Evolutionary conservation across 108 stramenopile genomes (phyloP), one percentile per base, ranked within the genome.

Genomic region (Nitzschia sp.): DNA sequence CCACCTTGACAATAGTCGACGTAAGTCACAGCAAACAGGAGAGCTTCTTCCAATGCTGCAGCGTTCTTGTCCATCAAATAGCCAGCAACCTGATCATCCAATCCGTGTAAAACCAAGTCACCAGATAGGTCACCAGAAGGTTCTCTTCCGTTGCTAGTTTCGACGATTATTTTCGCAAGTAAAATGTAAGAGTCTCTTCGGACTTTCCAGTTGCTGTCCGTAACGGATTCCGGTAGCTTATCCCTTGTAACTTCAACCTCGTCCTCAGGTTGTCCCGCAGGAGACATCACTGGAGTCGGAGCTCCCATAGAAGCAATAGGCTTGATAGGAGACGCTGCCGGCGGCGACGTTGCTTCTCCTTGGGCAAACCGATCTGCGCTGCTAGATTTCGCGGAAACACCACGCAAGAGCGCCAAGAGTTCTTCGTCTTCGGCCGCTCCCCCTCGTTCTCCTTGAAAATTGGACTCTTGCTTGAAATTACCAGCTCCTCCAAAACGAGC

Each of bases 361-460:
- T 36, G 21, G 9, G 25, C 55, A 61, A 86, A 85, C 21, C 85
- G 79, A 80, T 71, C 68, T 1, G 75, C 68, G 54, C 82, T 52
- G 22, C 69, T 36, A 11, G 83, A 76, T 44, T 80, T 84, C 19
- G 70, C 73, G 21, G 92, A 94, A 27, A 94, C 75, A 0, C 75
- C 87, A 45, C 79, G 63, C 31, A 91, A 45, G 53, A 77, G 60
- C 0, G 90, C 88, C 53, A 90, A 55, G 29, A 91, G 50, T 47
- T 89, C 90, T 45, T 86, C 85, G 64, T 94, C 93, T 31, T 94
- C 78, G 16, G 92, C 92, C 52, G 68, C 62, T 1, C 89, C 89
- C 16, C 92, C 92, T 22, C 89, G 81, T 19, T 90, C 84, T 21
- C 89, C 89, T 25, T 48, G 62, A 31, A 90, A 85, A 17, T 85